Percentiles rank a stretch among this genome's conserved stretches.
phyloP scores from a whole-genome alignment of 148 eudicot species.

The Cornus florida region DNA sequence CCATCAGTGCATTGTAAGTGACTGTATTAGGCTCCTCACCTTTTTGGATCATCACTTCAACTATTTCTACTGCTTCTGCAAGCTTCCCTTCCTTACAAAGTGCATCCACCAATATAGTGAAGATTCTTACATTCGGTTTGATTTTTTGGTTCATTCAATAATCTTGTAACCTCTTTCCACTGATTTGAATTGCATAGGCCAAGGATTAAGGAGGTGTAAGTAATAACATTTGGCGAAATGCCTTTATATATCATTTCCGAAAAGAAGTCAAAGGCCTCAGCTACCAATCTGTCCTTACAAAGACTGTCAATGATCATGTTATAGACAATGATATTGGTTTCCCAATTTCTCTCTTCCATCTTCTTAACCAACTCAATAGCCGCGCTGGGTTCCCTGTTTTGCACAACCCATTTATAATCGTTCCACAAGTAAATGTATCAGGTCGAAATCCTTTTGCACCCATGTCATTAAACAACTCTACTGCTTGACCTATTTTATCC shows the following conservation, averaged over 20 bases:
- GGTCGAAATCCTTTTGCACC: too few relatives aligned
- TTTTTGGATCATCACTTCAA: too few relatives aligned
- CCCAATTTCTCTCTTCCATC: neutral
- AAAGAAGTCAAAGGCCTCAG: neutral
- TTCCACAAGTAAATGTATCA: too few relatives aligned
- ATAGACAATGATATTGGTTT: neutral
- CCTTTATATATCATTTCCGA: neutral
- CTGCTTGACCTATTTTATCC: too few relatives aligned
- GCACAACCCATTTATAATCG: too few relatives aligned
- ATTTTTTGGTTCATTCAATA: constrained; percentile 3
- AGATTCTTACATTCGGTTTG: too few relatives aligned
- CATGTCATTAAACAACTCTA: too few relatives aligned
- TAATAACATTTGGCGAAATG: neutral
- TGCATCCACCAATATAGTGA: too few relatives aligned
- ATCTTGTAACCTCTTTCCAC: neutral
- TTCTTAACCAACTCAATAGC: neutral
- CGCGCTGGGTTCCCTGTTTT: neutral
- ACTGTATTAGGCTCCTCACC: too few relatives aligned
- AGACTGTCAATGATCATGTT: neutral
- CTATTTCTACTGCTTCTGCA: too few relatives aligned
- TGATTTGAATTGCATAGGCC: neutral
- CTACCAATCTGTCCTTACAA: constrained; percentile 1
- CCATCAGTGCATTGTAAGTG: too few relatives aligned
- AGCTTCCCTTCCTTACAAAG: too few relatives aligned
- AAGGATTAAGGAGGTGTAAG: neutral